phyloP scores from a whole-genome alignment of 164 flowering plant genomes.

The Kalanchoe fedtschenkoi region DNA sequence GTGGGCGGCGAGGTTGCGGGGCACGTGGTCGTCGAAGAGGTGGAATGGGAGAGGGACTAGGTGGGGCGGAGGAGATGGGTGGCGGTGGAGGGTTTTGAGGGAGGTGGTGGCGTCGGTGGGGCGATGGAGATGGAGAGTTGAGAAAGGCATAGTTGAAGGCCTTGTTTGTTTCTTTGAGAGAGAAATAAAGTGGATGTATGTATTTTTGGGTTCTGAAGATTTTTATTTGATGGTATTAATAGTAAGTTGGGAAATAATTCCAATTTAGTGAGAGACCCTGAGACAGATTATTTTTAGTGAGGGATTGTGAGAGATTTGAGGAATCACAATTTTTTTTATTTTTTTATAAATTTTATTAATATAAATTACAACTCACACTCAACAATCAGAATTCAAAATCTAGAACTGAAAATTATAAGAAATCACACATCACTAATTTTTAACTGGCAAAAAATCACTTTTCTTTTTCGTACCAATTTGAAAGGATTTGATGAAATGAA shows the following conservation, averaged over 20 bases:
- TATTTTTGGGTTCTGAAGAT: neutral
- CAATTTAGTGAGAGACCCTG: too few relatives aligned
- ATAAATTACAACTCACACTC: too few relatives aligned
- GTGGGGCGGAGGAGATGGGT: neutral
- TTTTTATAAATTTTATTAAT: too few relatives aligned
- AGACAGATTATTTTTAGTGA: too few relatives aligned
- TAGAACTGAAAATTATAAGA: too few relatives aligned
- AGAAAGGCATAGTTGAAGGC: slow-evolving; percentile 3
- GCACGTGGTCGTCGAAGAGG: neutral
- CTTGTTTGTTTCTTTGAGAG: slow-evolving; percentile 1
- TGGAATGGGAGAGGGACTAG: slow-evolving; percentile 2
- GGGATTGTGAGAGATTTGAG: too few relatives aligned
- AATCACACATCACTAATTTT: too few relatives aligned
- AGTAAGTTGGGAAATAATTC: neutral
- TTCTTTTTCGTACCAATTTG: too few relatives aligned
- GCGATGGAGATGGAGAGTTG: slow-evolving; percentile 5
- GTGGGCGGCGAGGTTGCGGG: neutral
- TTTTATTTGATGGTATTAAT: neutral
- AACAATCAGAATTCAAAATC: too few relatives aligned
- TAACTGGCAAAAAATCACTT: too few relatives aligned
- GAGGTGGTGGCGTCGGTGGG: neutral
- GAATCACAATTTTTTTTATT: too few relatives aligned
- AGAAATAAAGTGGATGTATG: neutral
- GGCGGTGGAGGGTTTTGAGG: neutral
- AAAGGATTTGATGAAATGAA: too few relatives aligned